Evolutionary conservation across 345 rosid genomes (phyloP).

Genomic region (Adansonia digitata): DNA sequence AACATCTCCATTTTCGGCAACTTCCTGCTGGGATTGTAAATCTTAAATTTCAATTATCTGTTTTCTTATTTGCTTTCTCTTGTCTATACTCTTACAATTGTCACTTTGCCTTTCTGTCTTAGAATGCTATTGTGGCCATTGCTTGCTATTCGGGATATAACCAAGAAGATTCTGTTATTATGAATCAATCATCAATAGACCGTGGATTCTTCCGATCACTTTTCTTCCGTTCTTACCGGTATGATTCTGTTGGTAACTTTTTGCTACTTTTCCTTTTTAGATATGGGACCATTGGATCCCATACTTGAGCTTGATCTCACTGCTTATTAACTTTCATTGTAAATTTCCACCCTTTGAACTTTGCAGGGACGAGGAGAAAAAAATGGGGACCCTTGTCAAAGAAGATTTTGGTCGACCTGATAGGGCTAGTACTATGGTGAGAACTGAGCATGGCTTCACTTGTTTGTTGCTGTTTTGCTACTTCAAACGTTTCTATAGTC

Average conservation of each 20-base stretch:
- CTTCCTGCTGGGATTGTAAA: slow-evolving; percentile 99
- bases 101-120: slow-evolving; percentile 15
- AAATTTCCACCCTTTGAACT: slow-evolving; percentile 23
- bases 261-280: background rate
- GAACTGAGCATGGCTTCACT: slow-evolving; percentile 5
- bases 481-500: background rate
- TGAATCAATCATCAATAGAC: slow-evolving; percentile 96
- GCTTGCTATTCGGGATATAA: slow-evolving; percentile 97
- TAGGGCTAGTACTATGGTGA: slow-evolving; percentile 83
- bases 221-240: slow-evolving; percentile 93
- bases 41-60: slow-evolving; percentile 4
- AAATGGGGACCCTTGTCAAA: slow-evolving; percentile 97
- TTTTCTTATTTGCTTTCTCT: background rate
- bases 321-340: background rate
- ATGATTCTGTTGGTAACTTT: slow-evolving; percentile 10
- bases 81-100: background rate
- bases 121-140: slow-evolving; percentile 98
- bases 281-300: background rate
- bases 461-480: background rate
- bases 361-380: slow-evolving; percentile 92
- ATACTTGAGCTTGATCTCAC: background rate
- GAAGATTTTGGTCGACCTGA: slow-evolving; percentile 98
- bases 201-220: slow-evolving; percentile 96
- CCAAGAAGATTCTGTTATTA: slow-evolving; percentile 99
- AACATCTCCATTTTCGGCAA: slow-evolving; percentile 98